phyloP scores from a whole-genome alignment of 345 rosid genomes.

The Pseudoturritis turrita region DNA sequence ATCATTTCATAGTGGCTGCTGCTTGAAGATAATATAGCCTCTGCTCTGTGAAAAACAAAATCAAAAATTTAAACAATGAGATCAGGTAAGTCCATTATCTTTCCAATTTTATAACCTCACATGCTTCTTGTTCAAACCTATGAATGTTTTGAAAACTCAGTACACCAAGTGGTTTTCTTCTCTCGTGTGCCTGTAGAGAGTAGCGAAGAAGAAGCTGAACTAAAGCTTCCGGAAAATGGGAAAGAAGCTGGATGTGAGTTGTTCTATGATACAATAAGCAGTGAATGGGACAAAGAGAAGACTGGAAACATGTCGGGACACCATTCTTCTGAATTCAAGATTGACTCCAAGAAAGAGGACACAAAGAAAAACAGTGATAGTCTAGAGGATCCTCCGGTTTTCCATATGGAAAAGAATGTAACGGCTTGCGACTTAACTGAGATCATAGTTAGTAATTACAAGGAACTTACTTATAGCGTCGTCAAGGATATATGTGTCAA shows the following conservation, averaged over 20 bases:
- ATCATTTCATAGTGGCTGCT: neutral
- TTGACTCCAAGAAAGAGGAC: too few species aligned
- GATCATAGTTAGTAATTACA: conserved; percentile 41
- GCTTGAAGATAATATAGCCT: neutral
- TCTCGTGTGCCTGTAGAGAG: conserved; percentile 23
- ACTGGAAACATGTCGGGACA: too few species aligned
- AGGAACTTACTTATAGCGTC: conserved; percentile 42
- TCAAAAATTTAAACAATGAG: neutral
- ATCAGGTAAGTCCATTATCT: neutral
- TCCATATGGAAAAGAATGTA: conserved; percentile 45
- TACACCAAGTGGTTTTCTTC: neutral
- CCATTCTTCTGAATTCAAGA: too few species aligned
- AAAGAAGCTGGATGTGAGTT: too few species aligned
- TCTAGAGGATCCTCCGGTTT: conserved; percentile 13
- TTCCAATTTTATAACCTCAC: neutral
- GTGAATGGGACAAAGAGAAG: too few species aligned
- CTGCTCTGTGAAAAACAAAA: neutral
- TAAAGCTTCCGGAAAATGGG: neutral
- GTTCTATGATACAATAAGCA: too few species aligned
- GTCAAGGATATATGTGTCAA: conserved; percentile 72
- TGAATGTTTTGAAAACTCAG: neutral
- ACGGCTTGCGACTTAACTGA: conserved; percentile 45
- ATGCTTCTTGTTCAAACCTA: neutral
- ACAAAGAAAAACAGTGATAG: neutral
- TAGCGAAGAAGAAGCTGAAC: neutral